phyloP scores from a whole-genome alignment of 2,329 filamentous ascomycete species.

The Penicillium brasilianum region DNA sequence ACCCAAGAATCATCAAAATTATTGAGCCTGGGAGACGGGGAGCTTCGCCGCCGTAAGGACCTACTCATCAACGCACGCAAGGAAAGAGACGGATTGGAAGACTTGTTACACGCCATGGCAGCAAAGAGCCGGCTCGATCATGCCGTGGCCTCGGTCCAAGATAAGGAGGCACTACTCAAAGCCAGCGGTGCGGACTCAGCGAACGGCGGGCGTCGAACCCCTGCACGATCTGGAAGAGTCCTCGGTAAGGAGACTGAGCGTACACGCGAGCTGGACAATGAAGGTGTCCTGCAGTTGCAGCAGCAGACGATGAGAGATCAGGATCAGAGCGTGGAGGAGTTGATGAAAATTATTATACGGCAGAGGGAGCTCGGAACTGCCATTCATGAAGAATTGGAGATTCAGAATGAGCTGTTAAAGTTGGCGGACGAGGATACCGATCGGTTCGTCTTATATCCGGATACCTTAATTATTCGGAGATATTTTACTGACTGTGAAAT shows the following conservation, averaged over 20 bases:
- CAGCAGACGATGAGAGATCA: conserved; percentile 66
- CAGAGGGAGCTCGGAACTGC: conserved; percentile 67
- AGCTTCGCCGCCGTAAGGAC: conserved; percentile 63
- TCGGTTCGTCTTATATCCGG: conserved; percentile 39
- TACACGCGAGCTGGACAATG: conserved; percentile 67
- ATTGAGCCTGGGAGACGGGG: conserved; percentile 62
- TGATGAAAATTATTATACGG: conserved; percentile 62
- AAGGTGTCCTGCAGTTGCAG: conserved; percentile 67
- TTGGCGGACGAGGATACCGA: conserved; percentile 65
- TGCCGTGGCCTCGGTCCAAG: conserved; percentile 53
- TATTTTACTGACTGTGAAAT: conserved; percentile 23
- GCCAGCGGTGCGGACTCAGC: conserved; percentile 26
- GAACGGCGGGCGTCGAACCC: conserved; percentile 24
- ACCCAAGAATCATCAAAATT: conserved; percentile 51
- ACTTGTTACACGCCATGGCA: conserved; percentile 63
- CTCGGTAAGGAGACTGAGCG: conserved; percentile 63
- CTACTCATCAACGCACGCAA: conserved; percentile 62
- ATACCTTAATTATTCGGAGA: background rate
- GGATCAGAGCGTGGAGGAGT: conserved; percentile 63
- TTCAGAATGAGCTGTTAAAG: conserved; percentile 65
- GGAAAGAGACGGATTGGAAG: conserved; percentile 66
- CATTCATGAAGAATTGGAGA: conserved; percentile 66
- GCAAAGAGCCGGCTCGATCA: conserved; percentile 54
- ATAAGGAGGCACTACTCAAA: conserved; percentile 51
- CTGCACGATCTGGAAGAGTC: conserved; percentile 55